These are phyloP conservation scores for Candida pseudoviswanathii DNA, from an alignment of 1,139 yeast genomes.

Conservation along the genomic window DNA sequence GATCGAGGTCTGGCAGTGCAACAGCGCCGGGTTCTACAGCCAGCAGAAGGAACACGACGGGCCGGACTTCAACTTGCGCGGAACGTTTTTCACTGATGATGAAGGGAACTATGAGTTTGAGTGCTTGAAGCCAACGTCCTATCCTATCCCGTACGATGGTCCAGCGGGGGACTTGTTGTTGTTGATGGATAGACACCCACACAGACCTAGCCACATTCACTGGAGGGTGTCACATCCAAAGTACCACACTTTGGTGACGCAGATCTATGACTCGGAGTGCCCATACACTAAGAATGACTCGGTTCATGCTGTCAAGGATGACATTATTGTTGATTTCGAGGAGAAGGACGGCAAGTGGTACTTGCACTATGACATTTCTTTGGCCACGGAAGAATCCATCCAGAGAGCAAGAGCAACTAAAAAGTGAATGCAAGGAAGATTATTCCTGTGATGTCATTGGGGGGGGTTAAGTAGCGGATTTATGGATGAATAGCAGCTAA, in stretches of 20 bases:
- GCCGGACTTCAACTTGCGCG: constrained; percentile 21
- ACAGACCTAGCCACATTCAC: constrained; percentile 21
- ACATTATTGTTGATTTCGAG: constrained; percentile 27
- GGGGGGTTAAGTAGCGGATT: too few species aligned
- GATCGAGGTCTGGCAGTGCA: constrained; percentile 21
- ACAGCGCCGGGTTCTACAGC: constrained; percentile 20
- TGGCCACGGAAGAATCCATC: constrained; percentile 20
- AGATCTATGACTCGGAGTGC: constrained; percentile 26
- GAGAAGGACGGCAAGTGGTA: constrained; percentile 13
- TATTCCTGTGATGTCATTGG: too few species aligned
- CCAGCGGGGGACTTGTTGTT: constrained; percentile 20
- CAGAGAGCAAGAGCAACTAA: constrained; percentile 13
- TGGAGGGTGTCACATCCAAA: constrained; percentile 28
- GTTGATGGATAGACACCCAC: constrained; percentile 20
- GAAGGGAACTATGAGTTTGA: constrained; percentile 18
- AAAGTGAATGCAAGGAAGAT: not conserved
- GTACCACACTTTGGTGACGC: constrained; percentile 30
- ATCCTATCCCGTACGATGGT: constrained; percentile 21
- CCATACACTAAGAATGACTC: constrained; percentile 27
- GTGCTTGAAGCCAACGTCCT: constrained; percentile 20
- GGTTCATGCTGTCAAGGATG: constrained; percentile 34
- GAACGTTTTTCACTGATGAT: constrained; percentile 17
- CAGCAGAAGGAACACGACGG: constrained; percentile 28
- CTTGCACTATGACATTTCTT: constrained; percentile 20
- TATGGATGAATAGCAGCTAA: not conserved